Conservation (phyloP, 129 eudicot genomes). For the Erigeron canadensis region DNA sequence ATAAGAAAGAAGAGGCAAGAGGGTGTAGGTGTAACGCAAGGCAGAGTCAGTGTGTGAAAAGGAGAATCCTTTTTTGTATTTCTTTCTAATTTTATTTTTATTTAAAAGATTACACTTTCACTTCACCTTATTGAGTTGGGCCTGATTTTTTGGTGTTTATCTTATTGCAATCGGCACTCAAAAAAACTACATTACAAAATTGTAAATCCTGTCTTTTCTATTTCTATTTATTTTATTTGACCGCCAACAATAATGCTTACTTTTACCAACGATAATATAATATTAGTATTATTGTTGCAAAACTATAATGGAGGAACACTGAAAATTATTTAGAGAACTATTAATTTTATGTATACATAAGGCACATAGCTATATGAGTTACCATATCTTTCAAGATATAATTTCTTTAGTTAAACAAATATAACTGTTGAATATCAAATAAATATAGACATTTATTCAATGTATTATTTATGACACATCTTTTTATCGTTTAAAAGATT, state of each 20-base stretch:
- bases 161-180: constrained; percentile 15
- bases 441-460: too few species aligned
- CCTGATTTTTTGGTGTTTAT: constrained; percentile 25
- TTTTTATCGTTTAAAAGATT: too few species aligned
- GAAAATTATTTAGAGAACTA: too few species aligned
- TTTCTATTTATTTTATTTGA: constrained; percentile 13
- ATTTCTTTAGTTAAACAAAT: too few species aligned
- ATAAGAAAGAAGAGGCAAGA: constrained; percentile 19
- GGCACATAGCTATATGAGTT: too few species aligned
- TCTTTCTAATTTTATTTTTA: not conserved
- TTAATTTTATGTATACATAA: too few species aligned
- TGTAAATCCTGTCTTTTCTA: not conserved
- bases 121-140: not conserved
- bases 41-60: constrained; percentile 34
- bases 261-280: too few species aligned
- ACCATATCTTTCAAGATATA: too few species aligned
- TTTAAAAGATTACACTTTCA: constrained; percentile 18
- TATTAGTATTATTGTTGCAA: too few species aligned
- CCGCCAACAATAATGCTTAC: constrained; percentile 27
- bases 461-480: too few species aligned
- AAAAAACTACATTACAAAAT: constrained; percentile 19
- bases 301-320: too few species aligned
- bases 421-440: too few species aligned
- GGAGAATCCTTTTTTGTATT: constrained; percentile 5
- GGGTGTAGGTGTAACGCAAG: constrained; percentile 33